Evolutionary conservation across 2,329 filamentous ascomycete species (phyloP).

Genomic region (Dactylellina drechsleri): DNA sequence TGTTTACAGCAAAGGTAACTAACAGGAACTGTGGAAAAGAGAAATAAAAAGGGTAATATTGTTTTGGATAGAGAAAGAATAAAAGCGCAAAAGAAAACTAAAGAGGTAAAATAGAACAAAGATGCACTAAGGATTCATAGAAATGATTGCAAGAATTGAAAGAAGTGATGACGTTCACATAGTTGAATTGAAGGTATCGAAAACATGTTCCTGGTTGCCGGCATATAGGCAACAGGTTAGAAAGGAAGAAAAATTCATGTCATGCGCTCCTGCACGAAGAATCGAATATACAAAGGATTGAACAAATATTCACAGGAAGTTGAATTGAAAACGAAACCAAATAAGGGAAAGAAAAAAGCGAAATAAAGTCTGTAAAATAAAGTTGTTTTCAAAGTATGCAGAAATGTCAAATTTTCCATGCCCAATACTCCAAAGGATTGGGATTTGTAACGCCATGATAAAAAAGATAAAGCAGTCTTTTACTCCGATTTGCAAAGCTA

Average conservation of each 20-base stretch:
- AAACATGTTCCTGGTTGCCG: constrained; percentile 7
- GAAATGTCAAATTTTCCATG: constrained; percentile 62
- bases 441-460: constrained; percentile 45
- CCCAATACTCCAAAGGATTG: constrained; percentile 53
- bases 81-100: not conserved
- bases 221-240: constrained; percentile 8
- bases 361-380: constrained; percentile 61
- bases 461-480: constrained; percentile 51
- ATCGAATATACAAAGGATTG: constrained; percentile 61
- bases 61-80: not conserved
- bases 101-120: constrained; percentile 2
- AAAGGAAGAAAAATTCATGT: constrained; percentile 59
- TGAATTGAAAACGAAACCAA: constrained; percentile 55
- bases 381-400: constrained; percentile 61
- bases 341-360: constrained; percentile 61
- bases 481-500: constrained; percentile 54
- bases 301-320: constrained; percentile 62
- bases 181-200: constrained; percentile 14
- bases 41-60: constrained; percentile 9
- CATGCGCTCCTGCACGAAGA: constrained; percentile 59
- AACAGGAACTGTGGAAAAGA: constrained; percentile 15
- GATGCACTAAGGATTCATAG: not conserved
- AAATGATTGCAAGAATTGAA: constrained; percentile 30
- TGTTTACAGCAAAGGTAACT: constrained; percentile 18
- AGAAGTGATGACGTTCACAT: constrained; percentile 4